Percentiles rank a stretch among this genome's conserved stretches.
phyloP scores from a whole-genome alignment of 2,329 filamentous ascomycete species.

The Ophiostoma triangulosporum region DNA sequence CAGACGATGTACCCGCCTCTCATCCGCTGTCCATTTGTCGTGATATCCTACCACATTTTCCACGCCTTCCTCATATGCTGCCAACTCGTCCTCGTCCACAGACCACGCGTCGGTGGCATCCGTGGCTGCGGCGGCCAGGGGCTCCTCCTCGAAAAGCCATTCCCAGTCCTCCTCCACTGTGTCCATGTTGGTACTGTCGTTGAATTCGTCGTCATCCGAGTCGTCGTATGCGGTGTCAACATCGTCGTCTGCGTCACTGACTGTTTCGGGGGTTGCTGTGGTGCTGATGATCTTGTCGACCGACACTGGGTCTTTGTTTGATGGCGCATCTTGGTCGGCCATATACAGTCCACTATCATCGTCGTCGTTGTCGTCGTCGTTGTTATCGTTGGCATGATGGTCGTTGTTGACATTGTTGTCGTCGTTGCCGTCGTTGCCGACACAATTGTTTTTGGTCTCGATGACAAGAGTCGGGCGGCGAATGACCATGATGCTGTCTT shows the following conservation, averaged over 20 bases:
- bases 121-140: neutral
- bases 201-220: constrained; percentile 2
- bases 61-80: constrained; percentile 13
- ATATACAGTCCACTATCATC: constrained; percentile 6
- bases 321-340: neutral
- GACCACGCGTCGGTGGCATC: constrained; percentile 13
- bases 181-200: constrained; percentile 13
- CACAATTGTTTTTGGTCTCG: too few species aligned
- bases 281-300: neutral
- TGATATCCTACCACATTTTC: constrained; percentile 10
- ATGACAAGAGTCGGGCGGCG: neutral
- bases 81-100: constrained; percentile 11
- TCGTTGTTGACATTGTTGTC: neutral
- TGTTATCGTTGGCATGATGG: neutral
- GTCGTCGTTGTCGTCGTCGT: neutral
- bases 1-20: constrained; percentile 21
- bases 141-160: constrained; percentile 9
- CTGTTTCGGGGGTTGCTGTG: neutral
- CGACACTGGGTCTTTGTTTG: neutral
- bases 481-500: constrained; percentile 4
- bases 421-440: constrained; percentile 1
- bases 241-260: neutral
- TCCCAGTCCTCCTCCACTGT: constrained; percentile 8
- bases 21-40: constrained; percentile 20
- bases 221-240: constrained; percentile 6